phyloP scores from a whole-genome alignment of 2,329 filamentous ascomycete genomes.

The Diaporthe batatas region DNA sequence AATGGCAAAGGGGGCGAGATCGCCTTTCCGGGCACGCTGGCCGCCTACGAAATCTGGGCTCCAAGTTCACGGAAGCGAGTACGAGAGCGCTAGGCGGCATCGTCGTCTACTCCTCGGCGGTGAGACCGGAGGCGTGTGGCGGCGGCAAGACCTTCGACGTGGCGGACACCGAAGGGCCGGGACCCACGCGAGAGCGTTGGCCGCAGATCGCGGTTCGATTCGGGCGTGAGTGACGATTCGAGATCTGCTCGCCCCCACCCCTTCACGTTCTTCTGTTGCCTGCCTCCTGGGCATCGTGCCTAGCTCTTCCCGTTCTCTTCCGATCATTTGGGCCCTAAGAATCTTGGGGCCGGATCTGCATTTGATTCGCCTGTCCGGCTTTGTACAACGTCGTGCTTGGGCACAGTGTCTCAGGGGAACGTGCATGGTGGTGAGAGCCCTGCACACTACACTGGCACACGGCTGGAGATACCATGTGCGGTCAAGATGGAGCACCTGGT shows the following conservation, averaged over 20 bases:
- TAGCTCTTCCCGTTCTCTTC: constrained; percentile 2
- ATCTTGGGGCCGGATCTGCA: neutral
- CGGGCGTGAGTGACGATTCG: constrained; percentile 47
- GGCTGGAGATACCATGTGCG: constrained; percentile 38
- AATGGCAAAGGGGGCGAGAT: constrained; percentile 45
- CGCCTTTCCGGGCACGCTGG: neutral
- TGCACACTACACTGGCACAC: neutral
- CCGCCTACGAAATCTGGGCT: neutral
- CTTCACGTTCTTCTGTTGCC: neutral
- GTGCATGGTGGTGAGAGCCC: constrained; percentile 6
- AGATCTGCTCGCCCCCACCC: constrained; percentile 3
- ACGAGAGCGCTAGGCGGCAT: constrained; percentile 49
- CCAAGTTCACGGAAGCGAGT: constrained; percentile 51
- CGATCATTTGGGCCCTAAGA: neutral
- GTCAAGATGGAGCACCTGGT: constrained; percentile 12
- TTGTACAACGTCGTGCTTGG: constrained; percentile 15
- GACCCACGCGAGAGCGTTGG: constrained; percentile 50
- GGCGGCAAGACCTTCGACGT: constrained; percentile 51
- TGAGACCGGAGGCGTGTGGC: constrained; percentile 48
- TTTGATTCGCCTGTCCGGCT: constrained; percentile 8
- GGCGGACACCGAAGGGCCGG: constrained; percentile 48
- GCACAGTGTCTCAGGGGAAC: constrained; percentile 26
- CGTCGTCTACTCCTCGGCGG: constrained; percentile 48
- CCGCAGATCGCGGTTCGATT: constrained; percentile 51
- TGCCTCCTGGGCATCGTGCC: too few species aligned